Evolutionary conservation across 2,329 filamentous ascomycete species (phyloP).

Genomic region (Trichophyton simii): DNA sequence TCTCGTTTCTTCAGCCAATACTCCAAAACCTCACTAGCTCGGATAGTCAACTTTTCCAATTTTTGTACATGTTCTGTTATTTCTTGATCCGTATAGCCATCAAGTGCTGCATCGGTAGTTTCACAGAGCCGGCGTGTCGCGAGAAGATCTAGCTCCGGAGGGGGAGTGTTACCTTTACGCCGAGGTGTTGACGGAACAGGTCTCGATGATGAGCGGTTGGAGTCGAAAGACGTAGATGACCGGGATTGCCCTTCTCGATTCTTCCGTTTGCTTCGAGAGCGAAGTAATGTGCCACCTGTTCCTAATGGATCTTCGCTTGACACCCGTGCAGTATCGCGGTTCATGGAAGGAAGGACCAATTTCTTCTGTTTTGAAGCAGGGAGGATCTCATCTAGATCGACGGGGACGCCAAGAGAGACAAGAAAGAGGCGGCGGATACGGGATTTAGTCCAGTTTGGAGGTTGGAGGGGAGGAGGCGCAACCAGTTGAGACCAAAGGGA

Average conservation of each 20-base stretch:
- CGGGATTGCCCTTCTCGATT: conserved; percentile 10
- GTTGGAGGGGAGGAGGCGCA: conserved; percentile 83
- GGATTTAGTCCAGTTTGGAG: conserved; percentile 94
- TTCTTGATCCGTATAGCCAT: conserved; percentile 67
- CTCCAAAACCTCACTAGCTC: conserved; percentile 64
- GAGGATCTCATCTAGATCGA: conserved; percentile 93
- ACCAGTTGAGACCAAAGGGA: conserved; percentile 96
- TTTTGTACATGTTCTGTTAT: conserved; percentile 57
- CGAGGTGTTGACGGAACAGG: conserved; percentile 17
- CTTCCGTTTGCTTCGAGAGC: conserved; percentile 14
- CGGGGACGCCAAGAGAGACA: conserved; percentile 86
- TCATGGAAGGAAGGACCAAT: conserved; percentile 74
- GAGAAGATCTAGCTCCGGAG: conserved; percentile 67
- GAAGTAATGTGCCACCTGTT: conserved; percentile 20
- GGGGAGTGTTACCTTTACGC: conserved; percentile 45
- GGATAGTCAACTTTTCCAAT: conserved; percentile 56
- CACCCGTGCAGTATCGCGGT: conserved; percentile 44
- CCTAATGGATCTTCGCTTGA: conserved; percentile 27
- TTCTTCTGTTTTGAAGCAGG: conserved; percentile 98
- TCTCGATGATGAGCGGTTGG: conserved; percentile 21
- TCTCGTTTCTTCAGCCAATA: conserved; percentile 83
- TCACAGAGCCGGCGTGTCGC: conserved; percentile 65
- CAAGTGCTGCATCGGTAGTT: conserved; percentile 71
- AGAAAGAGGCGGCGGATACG: conserved; percentile 90
- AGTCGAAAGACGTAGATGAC: conserved; percentile 17